Evolutionary conservation across 352 stramenopile species (phyloP).

Genomic region (Peronospora farinosa): DNA sequence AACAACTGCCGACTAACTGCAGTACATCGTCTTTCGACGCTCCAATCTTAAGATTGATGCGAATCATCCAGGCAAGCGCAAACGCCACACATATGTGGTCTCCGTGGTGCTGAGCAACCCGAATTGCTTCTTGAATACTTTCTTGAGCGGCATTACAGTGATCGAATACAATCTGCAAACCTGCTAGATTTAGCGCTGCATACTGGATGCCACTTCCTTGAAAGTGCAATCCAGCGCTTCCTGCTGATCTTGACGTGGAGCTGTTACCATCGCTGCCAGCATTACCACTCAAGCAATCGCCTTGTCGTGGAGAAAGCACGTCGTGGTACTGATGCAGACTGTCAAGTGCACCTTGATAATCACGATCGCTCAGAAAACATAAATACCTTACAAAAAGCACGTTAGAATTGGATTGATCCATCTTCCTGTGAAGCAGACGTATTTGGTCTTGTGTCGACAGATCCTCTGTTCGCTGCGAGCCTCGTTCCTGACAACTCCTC

Average conservation of each 20-base stretch:
- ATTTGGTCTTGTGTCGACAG: conserved; percentile 16
- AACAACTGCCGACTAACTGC: conserved; percentile 41
- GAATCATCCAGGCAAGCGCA: conserved; percentile 84
- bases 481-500: not conserved
- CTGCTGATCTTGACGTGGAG: conserved; percentile 8
- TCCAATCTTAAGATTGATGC: conserved; percentile 55
- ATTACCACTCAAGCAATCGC: conserved; percentile 4
- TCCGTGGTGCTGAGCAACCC: conserved; percentile 88
- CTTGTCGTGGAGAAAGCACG: conserved; percentile 61
- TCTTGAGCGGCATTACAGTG: conserved; percentile 69
- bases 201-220: conserved; percentile 82
- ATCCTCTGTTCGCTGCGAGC: not conserved
- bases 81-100: conserved; percentile 91
- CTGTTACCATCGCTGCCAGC: conserved; percentile 7
- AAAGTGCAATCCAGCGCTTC: conserved; percentile 33
- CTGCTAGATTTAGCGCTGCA: conserved; percentile 84
- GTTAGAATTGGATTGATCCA: conserved; percentile 35
- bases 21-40: conserved; percentile 47
- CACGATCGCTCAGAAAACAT: conserved; percentile 66
- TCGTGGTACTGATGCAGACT: conserved; percentile 92
- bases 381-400: conserved; percentile 85
- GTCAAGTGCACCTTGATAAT: conserved; percentile 85
- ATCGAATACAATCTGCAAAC: conserved; percentile 82
- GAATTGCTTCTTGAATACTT: conserved; percentile 89
- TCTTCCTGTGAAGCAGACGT: conserved; percentile 19